Evolutionary conservation across 768 basidiomycete species (phyloP), one percentile per base, ranked within the genome.

Genomic region (Xerocomellus dryophilus): DNA sequence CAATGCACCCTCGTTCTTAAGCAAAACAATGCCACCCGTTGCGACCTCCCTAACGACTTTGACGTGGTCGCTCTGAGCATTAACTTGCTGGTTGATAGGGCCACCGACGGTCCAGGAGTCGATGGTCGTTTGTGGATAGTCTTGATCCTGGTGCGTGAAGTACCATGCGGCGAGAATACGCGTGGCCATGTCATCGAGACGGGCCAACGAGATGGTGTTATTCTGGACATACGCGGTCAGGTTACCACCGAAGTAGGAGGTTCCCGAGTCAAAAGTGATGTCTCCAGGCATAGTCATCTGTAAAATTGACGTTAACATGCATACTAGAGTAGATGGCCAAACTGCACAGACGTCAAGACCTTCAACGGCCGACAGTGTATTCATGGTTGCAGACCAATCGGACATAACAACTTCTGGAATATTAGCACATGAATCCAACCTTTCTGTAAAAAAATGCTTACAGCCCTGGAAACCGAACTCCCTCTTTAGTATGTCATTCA

Each of bases 251-350:
- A 86, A 87, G 69, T 81, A 85, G 29, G 62, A 67, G n/a, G 21
- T 61, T 2, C 61, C 64, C 5, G 78, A 78, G 34, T 60, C 63
- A 18, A 72, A 63, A 23, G 68, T 70, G 38, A 80, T 75, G 54
- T 83, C 85, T 62, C 85, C 85, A 44, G 86, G 85, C 85, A 87
- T 87, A 1, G 82, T 84, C 85, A 86, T 84, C 83, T 85, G 27
- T 49, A 23, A 50, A 34, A 31, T 47, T 5, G 38, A 25, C 39
- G n/a, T 51, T 10, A 62, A 47, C n/a, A 40, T 15, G 9, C 15
- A 25, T 29, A 7, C 18, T 20, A 9, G 31, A n/a, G 27, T 4
- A 31, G 14, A 20, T 1, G 4, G 6, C 1, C 2, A 5, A 31
- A 47, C 61, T 35, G 31, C 32, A 66, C 80, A 48, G 51, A 83